Conservation (phyloP, 768 basidiomycete species). For the Pulveroboletus sp. region DNA sequence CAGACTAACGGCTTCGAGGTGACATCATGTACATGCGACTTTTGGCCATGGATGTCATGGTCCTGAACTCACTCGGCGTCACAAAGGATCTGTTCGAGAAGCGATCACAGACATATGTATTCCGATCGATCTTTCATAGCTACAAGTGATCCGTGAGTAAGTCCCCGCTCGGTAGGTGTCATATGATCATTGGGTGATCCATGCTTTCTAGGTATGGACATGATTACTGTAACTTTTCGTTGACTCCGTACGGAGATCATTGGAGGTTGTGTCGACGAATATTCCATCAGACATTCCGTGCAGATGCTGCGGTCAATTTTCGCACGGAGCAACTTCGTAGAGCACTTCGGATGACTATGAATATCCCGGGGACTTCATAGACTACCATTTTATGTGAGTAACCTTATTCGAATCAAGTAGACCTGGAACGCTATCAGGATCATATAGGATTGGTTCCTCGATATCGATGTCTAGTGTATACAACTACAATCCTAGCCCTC, state of each 20-base stretch:
- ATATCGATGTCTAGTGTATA: conserved; percentile 18
- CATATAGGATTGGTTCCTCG: conserved; percentile 29
- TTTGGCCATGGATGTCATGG: conserved; percentile 39
- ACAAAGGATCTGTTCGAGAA: conserved; percentile 43
- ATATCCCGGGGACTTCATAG: neutral
- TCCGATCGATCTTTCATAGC: conserved; percentile 41
- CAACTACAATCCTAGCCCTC: neutral
- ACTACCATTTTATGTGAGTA: neutral
- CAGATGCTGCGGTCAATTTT: neutral
- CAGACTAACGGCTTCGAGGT: conserved; percentile 19
- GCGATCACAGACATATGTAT: neutral
- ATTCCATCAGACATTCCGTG: conserved; percentile 7
- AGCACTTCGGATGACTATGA: neutral
- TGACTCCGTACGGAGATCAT: conserved; percentile 6
- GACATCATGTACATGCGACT: conserved; percentile 43
- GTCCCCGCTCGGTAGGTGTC: too few species aligned
- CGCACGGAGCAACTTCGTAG: conserved; percentile 7
- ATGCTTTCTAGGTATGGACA: conserved; percentile 5
- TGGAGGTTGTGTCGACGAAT: conserved; percentile 10
- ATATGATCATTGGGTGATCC: neutral
- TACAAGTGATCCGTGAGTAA: conserved; percentile 1
- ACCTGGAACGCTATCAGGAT: neutral
- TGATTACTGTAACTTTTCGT: conserved; percentile 3
- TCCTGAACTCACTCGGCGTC: conserved; percentile 40
- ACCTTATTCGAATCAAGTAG: neutral